Base-by-base conservation (phyloP, 805 yeast species). In the Kregervanrija pseudodelftensis region DNA sequence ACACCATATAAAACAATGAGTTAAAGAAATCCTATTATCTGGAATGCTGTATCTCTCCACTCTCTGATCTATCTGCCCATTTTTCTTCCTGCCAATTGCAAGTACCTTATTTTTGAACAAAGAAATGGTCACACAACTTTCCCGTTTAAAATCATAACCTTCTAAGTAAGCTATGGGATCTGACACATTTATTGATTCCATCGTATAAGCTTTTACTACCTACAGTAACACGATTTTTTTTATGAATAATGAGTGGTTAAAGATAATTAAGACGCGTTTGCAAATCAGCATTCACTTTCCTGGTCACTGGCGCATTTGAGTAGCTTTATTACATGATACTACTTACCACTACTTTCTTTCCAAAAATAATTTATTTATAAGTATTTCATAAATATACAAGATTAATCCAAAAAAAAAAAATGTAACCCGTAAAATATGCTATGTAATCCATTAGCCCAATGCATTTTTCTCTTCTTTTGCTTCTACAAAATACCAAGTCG, bases 401-500 rank as follows among this genome's bases (percentile, higher is more conserved):
- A 9, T 14, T 30, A 30, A 30, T 22, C 40, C 10, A 30, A 12
- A 38, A 10, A 28, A 3, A 37, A 37, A 38, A 30, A 14, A 33
- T 14, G 35, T 22, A 33, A 39, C 16, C 15, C 11, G 8, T 16
- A 10, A n/a, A 33, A 34, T 32, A 40, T 30, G 34, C 16, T 22
- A 33, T 11, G 12, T 30, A n/a, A n/a, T 12, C 28, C 4, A 22
- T 22, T 22, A 22, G 8, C 17, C 17, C 13, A 36, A 11, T 17
- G 13, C 33, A 14, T 31, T 39, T 30, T 46, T 52, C 45, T 65
- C 73, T 48, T 71, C 74, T 14, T 64, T 64, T 0, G 85, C 87
- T 31, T 75, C 77, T 5, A 83, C 76, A 54, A 69, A 66, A 54
- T 66, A 79, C 93, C 95, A 85, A 1, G 69, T 63, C 2, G 77